These are phyloP conservation scores for Isatis tinctoria DNA, from an alignment of 345 rosid genomes.

Conservation along the genomic window DNA sequence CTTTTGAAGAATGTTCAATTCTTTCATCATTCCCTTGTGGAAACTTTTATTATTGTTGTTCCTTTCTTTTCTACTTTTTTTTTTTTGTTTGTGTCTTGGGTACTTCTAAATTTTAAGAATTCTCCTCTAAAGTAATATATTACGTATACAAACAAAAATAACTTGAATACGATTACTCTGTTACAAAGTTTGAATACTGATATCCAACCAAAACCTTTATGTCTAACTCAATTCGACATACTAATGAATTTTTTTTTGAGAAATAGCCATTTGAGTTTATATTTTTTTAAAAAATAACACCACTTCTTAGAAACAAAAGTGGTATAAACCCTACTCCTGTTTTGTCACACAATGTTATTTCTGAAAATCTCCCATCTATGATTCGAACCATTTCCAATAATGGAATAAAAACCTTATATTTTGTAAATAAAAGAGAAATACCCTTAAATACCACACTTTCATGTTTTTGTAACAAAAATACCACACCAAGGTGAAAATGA, in stretches of 20 bases:
- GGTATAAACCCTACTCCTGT: no score
- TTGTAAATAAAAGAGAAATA: no score
- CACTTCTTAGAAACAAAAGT: no score
- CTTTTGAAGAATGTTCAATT: constrained; percentile 50
- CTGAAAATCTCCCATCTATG: no score
- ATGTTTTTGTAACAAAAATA: no score
- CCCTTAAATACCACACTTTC: no score
- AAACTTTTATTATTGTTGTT: constrained; percentile 32
- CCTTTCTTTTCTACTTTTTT: constrained; percentile 8
- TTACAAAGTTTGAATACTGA: not conserved
- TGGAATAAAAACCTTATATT: no score
- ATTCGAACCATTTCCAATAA: not conserved
- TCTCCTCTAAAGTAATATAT: not conserved
- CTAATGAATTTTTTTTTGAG: no score
- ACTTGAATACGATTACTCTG: not conserved
- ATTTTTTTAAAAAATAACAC: no score
- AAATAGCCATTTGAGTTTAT: no score
- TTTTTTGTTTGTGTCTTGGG: not conserved
- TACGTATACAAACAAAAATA: not conserved
- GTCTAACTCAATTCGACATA: not conserved
- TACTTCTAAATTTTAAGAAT: not conserved
- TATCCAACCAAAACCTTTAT: not conserved
- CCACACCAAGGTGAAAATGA: no score
- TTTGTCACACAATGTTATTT: no score
- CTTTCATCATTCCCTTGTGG: constrained; percentile 64